Evolutionary conservation across 129 eudicot species (phyloP).

Genomic region (Flaveria linearis): DNA sequence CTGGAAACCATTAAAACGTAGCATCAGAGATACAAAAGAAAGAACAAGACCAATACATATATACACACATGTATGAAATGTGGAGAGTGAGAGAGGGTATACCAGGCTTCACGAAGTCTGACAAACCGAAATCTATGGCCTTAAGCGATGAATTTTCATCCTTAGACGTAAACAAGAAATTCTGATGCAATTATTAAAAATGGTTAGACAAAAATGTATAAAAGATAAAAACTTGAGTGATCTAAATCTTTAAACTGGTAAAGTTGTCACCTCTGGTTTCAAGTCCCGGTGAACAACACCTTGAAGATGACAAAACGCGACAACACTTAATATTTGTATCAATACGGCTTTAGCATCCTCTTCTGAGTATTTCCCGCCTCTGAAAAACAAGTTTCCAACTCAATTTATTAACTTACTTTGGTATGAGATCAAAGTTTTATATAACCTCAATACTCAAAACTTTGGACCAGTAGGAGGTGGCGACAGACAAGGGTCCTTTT

Average conservation of each 20-base stretch:
- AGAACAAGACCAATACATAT: background rate
- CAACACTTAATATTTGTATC: slow-evolving; percentile 79
- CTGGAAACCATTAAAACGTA: slow-evolving; percentile 45
- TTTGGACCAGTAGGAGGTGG: background rate
- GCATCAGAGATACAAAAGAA: background rate
- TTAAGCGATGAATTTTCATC: slow-evolving; percentile 78
- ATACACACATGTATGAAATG: background rate
- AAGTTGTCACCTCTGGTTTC: slow-evolving; percentile 75
- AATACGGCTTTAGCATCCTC: slow-evolving; percentile 87
- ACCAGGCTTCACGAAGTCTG: slow-evolving; percentile 97
- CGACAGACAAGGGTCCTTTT: background rate
- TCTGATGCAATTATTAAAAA: slow-evolving; percentile 52
- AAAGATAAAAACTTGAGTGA: background rate
- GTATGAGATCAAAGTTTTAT: background rate
- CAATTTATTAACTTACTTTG: slow-evolving; percentile 2
- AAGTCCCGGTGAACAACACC: slow-evolving; percentile 98
- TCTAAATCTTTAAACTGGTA: slow-evolving; percentile 1
- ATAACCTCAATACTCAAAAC: background rate
- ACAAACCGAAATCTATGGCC: slow-evolving; percentile 94
- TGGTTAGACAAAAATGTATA: background rate
- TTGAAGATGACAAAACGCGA: slow-evolving; percentile 95
- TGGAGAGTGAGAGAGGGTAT: slow-evolving; percentile 1
- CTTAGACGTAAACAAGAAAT: slow-evolving; percentile 83
- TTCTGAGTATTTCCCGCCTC: slow-evolving; percentile 95
- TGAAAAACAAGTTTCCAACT: slow-evolving; percentile 27